Percentiles rank a stretch among this genome's conserved stretches.
Conservation (phyloP, 2,329 filamentous ascomycete species). For the Fusarium sp. region DNA sequence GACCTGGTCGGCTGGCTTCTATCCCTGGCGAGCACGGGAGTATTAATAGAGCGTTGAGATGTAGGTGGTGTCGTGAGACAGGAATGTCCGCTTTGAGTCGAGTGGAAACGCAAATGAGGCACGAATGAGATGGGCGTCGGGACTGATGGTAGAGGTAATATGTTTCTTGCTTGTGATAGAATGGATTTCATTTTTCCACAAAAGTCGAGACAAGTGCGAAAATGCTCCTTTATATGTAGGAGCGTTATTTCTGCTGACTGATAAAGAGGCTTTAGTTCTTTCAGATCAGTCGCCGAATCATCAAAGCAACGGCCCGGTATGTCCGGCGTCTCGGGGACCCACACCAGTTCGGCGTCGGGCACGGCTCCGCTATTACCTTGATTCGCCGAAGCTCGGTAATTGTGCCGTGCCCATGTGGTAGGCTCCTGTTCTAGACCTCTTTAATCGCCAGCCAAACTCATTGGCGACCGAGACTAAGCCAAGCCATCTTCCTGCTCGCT, state of each 20-base stretch:
- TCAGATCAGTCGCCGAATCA: neutral
- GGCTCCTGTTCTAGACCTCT: too few species aligned
- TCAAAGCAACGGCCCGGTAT: neutral
- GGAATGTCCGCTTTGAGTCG: neutral
- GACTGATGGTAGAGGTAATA: neutral
- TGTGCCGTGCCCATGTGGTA: too few species aligned
- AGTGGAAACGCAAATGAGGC: neutral
- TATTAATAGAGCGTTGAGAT: neutral
- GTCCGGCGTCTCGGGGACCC: neutral
- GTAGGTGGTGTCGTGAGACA: neutral
- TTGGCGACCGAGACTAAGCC: too few species aligned
- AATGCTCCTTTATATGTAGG: neutral
- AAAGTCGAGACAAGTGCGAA: neutral
- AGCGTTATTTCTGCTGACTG: neutral
- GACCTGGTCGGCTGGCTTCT: too few species aligned
- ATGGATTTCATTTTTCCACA: neutral
- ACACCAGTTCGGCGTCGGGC: neutral
- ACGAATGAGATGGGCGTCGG: neutral
- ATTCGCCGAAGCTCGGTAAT: neutral
- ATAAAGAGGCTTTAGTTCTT: neutral
- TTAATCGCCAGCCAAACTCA: too few species aligned
- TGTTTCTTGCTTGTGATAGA: neutral
- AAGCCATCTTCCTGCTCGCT: too few species aligned
- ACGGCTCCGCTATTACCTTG: neutral
- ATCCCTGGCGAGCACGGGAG: too few species aligned